phyloP scores from a whole-genome alignment of 768 basidiomycete genomes.

The Omphalotus guepiniiformis region DNA sequence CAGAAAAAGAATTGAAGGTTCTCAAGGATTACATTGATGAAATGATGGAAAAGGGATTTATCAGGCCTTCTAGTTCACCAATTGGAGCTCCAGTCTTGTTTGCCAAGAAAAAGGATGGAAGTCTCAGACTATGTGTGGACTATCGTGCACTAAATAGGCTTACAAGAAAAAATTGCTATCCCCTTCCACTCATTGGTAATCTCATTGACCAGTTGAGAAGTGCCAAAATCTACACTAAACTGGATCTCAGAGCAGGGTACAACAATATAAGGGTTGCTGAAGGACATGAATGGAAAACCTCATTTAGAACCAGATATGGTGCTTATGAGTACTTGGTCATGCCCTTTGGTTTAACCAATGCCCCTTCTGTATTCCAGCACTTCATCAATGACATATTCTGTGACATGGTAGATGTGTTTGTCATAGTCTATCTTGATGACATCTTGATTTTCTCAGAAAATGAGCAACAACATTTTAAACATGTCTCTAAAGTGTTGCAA shows the following conservation, averaged over 20 bases:
- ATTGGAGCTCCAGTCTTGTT: constrained; percentile 18
- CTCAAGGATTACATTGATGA: background rate
- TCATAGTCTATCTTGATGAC: constrained; percentile 30
- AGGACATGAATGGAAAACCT: constrained; percentile 42
- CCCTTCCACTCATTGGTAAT: constrained; percentile 30
- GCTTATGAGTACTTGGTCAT: constrained; percentile 39
- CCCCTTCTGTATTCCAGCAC: constrained; percentile 24
- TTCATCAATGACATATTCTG: constrained; percentile 33
- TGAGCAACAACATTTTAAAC: constrained; percentile 9
- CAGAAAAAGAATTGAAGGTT: background rate
- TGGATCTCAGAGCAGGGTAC: constrained; percentile 37
- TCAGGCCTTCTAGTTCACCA: constrained; percentile 1
- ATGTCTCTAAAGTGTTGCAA: constrained; percentile 16
- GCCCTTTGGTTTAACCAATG: constrained; percentile 35
- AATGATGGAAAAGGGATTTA: constrained; percentile 1
- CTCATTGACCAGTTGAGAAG: constrained; percentile 24
- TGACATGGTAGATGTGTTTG: constrained; percentile 20
- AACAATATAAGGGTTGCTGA: constrained; percentile 38
- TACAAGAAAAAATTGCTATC: constrained; percentile 28
- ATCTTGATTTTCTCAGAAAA: constrained; percentile 21
- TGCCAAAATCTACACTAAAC: constrained; percentile 26
- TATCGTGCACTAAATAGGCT: constrained; percentile 28
- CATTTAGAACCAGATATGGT: constrained; percentile 33
- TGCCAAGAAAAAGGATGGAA: constrained; percentile 21
- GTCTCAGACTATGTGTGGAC: constrained; percentile 11